Evolutionary conservation across 352 stramenopile genomes (phyloP), one percentile per base, ranked within the genome.

Genomic region (Phytophthora colocasiae): DNA sequence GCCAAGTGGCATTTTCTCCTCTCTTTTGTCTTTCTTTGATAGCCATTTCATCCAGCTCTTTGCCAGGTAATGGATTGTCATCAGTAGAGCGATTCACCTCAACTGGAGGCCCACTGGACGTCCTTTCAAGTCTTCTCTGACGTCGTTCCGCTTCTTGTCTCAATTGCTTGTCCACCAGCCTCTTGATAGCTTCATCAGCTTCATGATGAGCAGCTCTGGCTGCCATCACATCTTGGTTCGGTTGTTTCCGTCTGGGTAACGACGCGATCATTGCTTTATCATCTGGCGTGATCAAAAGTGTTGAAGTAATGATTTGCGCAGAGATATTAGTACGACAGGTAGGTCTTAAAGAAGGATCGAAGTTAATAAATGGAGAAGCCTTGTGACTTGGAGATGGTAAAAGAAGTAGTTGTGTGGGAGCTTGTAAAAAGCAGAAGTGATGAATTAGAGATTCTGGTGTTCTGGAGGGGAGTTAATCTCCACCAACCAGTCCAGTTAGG

Each of bases 171-270:
- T 80, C 61, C 32, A 92, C 58, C 12, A 92, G 61, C 4, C 83
- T 71, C 53, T 88, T 73, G 32, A 92, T 89, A 11, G 83, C 83
- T 24, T 83, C 71, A 41, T 92, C 83, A 3, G 83, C 83, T 27
- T 86, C 80, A 32, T 85, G 72, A 43, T 83, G 80, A 1, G 81
- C 81, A 3, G 79, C 81, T 53, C 77, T 64, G 12, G 81, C 83
- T 9, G 73, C 81, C 56, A 89, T 55, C 6, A 81, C 77, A 58
- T 75, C 68, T 46, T 69, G 61, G 31, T 80, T 75, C 29, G 62
- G 54, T 15, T 75, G 53, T 14, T 67, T 73, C 9, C 72, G 52
- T 54, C 66, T 62, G 1, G 57, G 46, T 4, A 62, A 10, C 0
- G 24, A 32, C 3, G 24, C 6, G 0, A 48, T 10, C 9, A 44